Percentiles rank a stretch among this genome's conserved stretches.
Evolutionary conservation across 1,139 yeast genomes (phyloP).

Genomic region (Diutina scorzettiae): DNA sequence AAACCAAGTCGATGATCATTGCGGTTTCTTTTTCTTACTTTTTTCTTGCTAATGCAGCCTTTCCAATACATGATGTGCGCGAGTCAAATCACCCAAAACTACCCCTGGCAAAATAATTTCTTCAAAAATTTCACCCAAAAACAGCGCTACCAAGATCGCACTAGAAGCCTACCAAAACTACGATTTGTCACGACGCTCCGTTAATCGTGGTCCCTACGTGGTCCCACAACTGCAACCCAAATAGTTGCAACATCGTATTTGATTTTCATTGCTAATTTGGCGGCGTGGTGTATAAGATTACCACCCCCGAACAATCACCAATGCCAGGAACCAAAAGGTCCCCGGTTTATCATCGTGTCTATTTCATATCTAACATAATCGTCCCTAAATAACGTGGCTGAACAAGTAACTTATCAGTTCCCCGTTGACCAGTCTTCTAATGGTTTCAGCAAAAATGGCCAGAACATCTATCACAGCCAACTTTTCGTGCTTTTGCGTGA

Average conservation of each 20-base stretch:
- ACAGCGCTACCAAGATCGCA: too few species aligned
- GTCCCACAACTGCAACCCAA: constrained; percentile 5
- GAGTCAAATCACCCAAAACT: too few species aligned
- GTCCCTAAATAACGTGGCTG: constrained; percentile 24
- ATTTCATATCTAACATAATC: background rate
- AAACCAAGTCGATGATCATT: too few species aligned
- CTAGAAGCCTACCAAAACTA: too few species aligned
- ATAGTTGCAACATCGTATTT: constrained; percentile 4
- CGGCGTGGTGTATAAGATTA: background rate
- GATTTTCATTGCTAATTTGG: background rate
- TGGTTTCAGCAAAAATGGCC: constrained; percentile 93
- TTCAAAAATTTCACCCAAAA: too few species aligned
- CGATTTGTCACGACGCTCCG: constrained; percentile 7
- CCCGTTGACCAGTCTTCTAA: constrained; percentile 96
- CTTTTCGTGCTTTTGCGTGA: constrained; percentile 48
- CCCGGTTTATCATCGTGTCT: background rate
- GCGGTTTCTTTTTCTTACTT: too few species aligned
- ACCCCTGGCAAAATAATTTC: too few species aligned
- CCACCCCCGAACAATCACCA: background rate
- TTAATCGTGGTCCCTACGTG: constrained; percentile 1
- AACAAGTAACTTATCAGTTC: constrained; percentile 88
- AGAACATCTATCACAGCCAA: constrained; percentile 86
- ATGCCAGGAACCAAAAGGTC: too few species aligned
- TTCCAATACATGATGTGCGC: too few species aligned
- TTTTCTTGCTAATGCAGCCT: too few species aligned